Evolutionary conservation across 2,329 filamentous ascomycete species (phyloP).

Genomic region (Knufia fluminis): DNA sequence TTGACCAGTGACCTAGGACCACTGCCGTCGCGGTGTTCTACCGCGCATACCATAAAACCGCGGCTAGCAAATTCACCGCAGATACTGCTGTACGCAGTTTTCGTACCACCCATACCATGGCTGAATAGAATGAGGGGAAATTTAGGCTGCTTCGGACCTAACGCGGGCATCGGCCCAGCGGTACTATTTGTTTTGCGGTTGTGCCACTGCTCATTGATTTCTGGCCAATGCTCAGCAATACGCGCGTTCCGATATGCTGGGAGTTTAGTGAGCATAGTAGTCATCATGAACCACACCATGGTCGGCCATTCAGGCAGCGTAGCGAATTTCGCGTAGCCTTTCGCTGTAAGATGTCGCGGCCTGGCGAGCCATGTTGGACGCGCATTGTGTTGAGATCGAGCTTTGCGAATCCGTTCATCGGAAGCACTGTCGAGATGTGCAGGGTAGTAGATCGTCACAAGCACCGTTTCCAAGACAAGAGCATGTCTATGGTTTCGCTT

Average conservation of each 20-base stretch:
- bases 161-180: constrained; percentile 32
- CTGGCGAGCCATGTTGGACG: constrained; percentile 55
- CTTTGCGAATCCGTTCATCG: constrained; percentile 23
- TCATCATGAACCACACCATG: constrained; percentile 46
- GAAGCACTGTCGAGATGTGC: constrained; percentile 39
- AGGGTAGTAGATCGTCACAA: constrained; percentile 59
- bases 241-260: constrained; percentile 55
- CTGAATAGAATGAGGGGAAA: constrained; percentile 59
- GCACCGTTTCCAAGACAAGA: constrained; percentile 49
- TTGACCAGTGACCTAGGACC: constrained; percentile 55
- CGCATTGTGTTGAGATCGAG: constrained; percentile 33
- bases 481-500: constrained; percentile 39
- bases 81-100: constrained; percentile 53
- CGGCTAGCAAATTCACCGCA: constrained; percentile 60
- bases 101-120: constrained; percentile 55
- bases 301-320: constrained; percentile 42
- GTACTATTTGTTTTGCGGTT: constrained; percentile 34
- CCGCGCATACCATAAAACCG: constrained; percentile 54
- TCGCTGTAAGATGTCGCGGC: constrained; percentile 46
- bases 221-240: constrained; percentile 48
- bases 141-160: constrained; percentile 32
- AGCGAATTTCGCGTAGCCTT: constrained; percentile 55
- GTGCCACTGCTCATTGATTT: constrained; percentile 31
- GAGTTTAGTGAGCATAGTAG: constrained; percentile 56
- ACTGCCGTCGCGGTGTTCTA: constrained; percentile 58